Evolutionary conservation across 1,139 yeast genomes (phyloP), one percentile per base, ranked within the genome.

Genomic region (Eremothecium coryli): DNA sequence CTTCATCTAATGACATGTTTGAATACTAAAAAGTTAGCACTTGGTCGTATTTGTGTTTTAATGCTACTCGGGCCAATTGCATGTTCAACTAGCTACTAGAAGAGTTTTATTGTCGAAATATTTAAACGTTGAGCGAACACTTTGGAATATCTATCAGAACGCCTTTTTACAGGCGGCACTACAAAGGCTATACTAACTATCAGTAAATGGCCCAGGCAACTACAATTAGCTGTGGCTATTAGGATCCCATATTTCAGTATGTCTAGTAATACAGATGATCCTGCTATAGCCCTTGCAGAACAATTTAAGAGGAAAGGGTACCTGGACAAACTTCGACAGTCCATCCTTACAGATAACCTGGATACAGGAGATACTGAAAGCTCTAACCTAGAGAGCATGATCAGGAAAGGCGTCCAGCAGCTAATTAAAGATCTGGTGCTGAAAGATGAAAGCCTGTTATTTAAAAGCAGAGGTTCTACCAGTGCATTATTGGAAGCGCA

Each of bases 401-500:
- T 54, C 13, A 45, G 42, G 31, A 26, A 32, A 10, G 39, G 42
- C 16, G 57, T 54, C 1, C 35, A 41, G 3, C 30, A 38, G 12
- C 28, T 47, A 5, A 58, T 54, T 7, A 45, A 38, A 18, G 40
- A 38, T 6, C 49, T 52, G 50, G 54, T 55, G 1, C 27, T 35
- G 4, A 43, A 51, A 12, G 55, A 54, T 41, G 56, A 52, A 29
- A 44, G 47, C 17, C 32, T 55, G 9, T 37, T 54, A 5, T 55
- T 50, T 36, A 55, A 54, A 31, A 55, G 54, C 33, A 39, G 59
- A 34, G 60, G 58, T 4, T 46, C 58, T 1, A 54, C 58, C 1
- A 53, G 55, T 36, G 60, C 60, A 3, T 33, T 53, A 6, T 39
- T 55, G 7, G 60, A 55, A 38, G 49, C 56, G 1, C 50, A 49